phyloP scores from a whole-genome alignment of 441 rosid genomes.

The Raphanus hybrid region DNA sequence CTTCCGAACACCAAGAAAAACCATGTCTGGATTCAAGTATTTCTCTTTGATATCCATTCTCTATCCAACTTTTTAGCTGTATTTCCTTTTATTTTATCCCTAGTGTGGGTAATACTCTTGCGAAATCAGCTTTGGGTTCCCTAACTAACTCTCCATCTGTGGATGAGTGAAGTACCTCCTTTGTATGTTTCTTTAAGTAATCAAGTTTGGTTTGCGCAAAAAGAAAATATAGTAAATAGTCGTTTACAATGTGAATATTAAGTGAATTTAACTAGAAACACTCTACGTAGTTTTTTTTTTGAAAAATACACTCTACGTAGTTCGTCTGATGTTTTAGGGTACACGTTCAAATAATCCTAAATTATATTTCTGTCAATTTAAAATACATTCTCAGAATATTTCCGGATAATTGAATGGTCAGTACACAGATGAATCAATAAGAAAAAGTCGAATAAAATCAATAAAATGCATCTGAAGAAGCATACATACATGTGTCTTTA shows the following conservation, averaged over 20 bases:
- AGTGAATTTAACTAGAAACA: neutral
- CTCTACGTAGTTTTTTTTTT: neutral
- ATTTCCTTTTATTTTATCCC: too few relatives aligned
- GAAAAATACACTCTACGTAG: neutral
- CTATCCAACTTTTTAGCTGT: too few relatives aligned
- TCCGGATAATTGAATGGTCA: neutral
- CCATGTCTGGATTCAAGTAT: too few relatives aligned
- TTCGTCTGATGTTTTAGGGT: neutral
- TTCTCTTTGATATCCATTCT: too few relatives aligned
- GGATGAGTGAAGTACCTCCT: too few relatives aligned
- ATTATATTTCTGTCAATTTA: neutral
- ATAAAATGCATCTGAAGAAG: neutral
- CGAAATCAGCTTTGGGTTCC: too few relatives aligned
- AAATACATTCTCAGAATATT: slow-evolving; percentile 4
- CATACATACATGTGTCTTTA: neutral
- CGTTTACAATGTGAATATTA: neutral
- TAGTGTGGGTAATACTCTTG: too few relatives aligned
- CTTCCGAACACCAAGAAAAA: too few relatives aligned
- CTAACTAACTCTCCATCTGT: too few relatives aligned
- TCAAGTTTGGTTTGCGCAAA: too few relatives aligned
- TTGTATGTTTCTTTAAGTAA: too few relatives aligned
- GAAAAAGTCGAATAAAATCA: neutral
- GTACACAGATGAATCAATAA: neutral
- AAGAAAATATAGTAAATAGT: neutral
- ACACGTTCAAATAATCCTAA: neutral